Percentiles rank a stretch among this genome's conserved stretches.
Conservation (phyloP, 192 early-diverging fungal genomes). For the Irineochytrium annulatum region DNA sequence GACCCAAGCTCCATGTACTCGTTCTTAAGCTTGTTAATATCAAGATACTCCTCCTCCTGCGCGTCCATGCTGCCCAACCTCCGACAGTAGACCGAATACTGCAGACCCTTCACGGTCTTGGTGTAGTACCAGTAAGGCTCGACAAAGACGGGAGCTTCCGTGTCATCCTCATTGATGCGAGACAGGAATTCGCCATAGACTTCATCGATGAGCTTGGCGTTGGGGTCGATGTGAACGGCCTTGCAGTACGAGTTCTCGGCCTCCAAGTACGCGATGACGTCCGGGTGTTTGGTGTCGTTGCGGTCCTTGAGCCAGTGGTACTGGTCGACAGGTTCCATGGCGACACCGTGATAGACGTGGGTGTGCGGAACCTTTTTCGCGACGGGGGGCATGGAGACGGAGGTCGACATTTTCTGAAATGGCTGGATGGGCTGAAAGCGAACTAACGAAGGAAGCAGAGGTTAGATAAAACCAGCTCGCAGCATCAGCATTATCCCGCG, state of each 20-base stretch:
- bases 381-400: no score
- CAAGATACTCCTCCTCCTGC: constrained; percentile 21
- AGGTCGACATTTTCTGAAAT: no score
- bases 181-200: constrained; percentile 46
- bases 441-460: no score
- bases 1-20: constrained; percentile 14
- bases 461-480: no score
- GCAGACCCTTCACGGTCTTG: constrained; percentile 41
- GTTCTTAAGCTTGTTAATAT: constrained; percentile 10
- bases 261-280: constrained; percentile 40
- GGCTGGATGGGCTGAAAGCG: no score
- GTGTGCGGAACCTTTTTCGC: constrained; percentile 30
- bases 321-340: constrained; percentile 19
- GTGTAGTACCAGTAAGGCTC: constrained; percentile 44
- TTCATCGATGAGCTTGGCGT: constrained; percentile 27
- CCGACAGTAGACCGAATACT: constrained; percentile 45
- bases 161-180: constrained; percentile 41
- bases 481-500: no score
- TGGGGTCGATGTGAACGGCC: constrained; percentile 26
- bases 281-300: constrained; percentile 26
- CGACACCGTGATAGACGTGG: constrained; percentile 3
- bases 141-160: constrained; percentile 32
- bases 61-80: constrained; percentile 21
- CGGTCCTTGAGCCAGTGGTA: constrained; percentile 53
- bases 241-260: constrained; percentile 42